Evolutionary conservation across 441 rosid species (phyloP).

Genomic region (Kokia cookei): DNA sequence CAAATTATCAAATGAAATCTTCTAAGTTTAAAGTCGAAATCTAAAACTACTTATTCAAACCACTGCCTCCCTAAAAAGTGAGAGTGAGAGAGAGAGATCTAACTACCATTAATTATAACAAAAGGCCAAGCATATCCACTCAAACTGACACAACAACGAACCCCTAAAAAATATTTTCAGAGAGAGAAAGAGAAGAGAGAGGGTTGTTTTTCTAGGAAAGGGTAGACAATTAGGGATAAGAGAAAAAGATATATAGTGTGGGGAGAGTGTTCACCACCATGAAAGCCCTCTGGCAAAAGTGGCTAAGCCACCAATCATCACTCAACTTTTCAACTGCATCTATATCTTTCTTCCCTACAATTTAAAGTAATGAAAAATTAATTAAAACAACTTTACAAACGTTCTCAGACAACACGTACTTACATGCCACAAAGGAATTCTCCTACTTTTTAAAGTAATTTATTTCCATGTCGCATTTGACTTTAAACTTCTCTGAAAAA

Average conservation of each 20-base stretch:
- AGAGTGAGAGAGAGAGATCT: constrained; percentile 5
- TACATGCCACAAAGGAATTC: background rate
- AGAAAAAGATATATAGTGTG: background rate
- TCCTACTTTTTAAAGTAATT: background rate
- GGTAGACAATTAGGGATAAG: constrained; percentile 5
- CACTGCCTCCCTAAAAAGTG: constrained; percentile 17
- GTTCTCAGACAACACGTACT: background rate
- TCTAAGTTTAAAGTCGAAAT: constrained; percentile 27
- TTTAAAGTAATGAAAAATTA: background rate
- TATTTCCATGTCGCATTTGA: background rate
- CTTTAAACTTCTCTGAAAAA: background rate
- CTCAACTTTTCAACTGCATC: background rate
- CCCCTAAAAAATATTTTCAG: constrained; percentile 16
- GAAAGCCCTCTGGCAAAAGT: background rate
- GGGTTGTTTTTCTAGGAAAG: constrained; percentile 8
- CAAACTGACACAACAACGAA: constrained; percentile 32
- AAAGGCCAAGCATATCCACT: constrained; percentile 31
- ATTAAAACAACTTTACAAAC: background rate
- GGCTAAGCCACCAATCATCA: constrained; percentile 23
- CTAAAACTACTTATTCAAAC: constrained; percentile 38
- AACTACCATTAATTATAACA: constrained; percentile 18
- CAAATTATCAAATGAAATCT: constrained; percentile 23
- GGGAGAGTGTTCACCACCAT: background rate
- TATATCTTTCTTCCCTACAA: background rate
- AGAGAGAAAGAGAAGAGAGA: background rate